Evolutionary conservation across 2,329 filamentous ascomycete genomes (phyloP), one percentile per base, ranked within the genome.

Genomic region (Bretziella fagacearum): DNA sequence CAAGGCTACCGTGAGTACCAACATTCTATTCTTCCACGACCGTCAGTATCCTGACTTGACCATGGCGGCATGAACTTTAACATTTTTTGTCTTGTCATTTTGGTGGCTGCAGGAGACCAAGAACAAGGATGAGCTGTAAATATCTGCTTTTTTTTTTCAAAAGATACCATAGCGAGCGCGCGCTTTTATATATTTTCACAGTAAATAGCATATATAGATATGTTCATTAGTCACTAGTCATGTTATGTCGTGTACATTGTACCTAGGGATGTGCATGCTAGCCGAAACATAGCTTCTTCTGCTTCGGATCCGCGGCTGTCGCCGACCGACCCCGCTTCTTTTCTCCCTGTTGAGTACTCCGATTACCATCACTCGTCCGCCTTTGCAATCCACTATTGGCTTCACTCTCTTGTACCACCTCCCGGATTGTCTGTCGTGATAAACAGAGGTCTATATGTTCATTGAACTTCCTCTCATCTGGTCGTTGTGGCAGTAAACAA

Each of bases 381-480:
- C 36, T 32, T 27, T 18, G 27, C 23, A 57, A 44, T 42, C 57
- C 57, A 51, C 68, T 62, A 47, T 29, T 20, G 4, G 10, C 23
- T 8, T 39, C 41, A 26, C 23, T 44, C 25, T 69, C 69, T 49
- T 84, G 78, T 1, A 91, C 79, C 0, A 77, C 81, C 56, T 95
- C 84, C 39, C 80, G 80, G 55, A 98, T 96, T 0, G 85, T 84
- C 56, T 83, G 77, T 47, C 79, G 71, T 1, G 87, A 95, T 1
- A 98, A 70, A 59, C 91, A 98, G 6, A 82, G 73, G 59, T 98
- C 91, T 44, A 98, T 86, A 57, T 98, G 91, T 48, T 81, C 75
- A 54, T 98, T 98, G 63, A 96, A 93, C 0, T 64, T 65, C 39
- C 70, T 70, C 58, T 95, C 85, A 43, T 89, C 71, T 0, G 85